Evolutionary conservation across 129 eudicot species (phyloP).

Genomic region (Saussurea involucrata): DNA sequence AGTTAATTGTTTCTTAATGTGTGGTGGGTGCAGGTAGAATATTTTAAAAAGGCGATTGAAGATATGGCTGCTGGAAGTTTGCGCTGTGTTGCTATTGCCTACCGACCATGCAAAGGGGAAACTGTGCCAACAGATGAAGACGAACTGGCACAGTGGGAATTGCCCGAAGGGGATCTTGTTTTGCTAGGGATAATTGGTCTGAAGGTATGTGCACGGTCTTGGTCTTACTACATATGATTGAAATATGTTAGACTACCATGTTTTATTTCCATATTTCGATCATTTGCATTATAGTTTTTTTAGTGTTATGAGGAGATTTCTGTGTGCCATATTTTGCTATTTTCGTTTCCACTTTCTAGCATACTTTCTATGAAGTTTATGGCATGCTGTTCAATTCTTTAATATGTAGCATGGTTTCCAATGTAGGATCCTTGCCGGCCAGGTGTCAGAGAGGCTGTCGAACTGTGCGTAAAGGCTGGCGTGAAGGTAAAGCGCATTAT

Average conservation of each 20-base stretch:
- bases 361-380: background rate
- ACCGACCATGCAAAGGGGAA: constrained; percentile 40
- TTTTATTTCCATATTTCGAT: background rate
- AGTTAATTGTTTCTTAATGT: background rate
- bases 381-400: too few species aligned
- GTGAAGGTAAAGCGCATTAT: constrained; percentile 61
- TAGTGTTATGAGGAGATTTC: background rate
- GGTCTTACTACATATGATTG: background rate
- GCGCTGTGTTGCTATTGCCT: constrained; percentile 93
- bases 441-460: constrained; percentile 74
- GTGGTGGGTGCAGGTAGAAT: constrained; percentile 40
- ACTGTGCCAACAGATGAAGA: constrained; percentile 72
- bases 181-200: constrained; percentile 85
- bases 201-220: constrained; percentile 48
- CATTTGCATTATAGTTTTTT: background rate
- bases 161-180: constrained; percentile 74
- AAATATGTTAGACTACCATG: background rate
- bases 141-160: constrained; percentile 58
- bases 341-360: background rate
- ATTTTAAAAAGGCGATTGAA: constrained; percentile 55
- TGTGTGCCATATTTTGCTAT: background rate
- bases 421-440: constrained; percentile 94
- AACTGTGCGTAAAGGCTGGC: constrained; percentile 76
- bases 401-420: constrained; percentile 9
- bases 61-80: constrained; percentile 81